A percentile compares a stretch with the other conserved stretches of the same genome.
Conservation (phyloP, 2,329 filamentous ascomycete species). For the Ascochyta fabae region DNA sequence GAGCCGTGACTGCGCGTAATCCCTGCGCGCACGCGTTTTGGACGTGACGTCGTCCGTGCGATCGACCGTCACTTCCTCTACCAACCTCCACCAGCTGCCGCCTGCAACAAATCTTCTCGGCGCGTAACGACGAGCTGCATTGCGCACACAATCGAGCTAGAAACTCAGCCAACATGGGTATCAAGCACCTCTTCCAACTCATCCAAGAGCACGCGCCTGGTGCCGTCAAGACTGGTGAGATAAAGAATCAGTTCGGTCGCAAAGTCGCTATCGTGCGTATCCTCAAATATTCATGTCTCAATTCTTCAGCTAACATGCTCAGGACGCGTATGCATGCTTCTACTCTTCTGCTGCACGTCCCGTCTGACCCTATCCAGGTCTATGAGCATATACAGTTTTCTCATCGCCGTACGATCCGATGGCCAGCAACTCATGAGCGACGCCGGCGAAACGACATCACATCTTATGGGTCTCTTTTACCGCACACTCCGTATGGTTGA, state of each 20-base stretch:
- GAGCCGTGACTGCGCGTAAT: constrained; percentile 41
- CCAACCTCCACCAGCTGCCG: constrained; percentile 17
- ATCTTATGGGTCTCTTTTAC: constrained; percentile 99
- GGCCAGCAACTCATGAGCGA: constrained; percentile 97
- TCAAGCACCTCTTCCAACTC: constrained; percentile 55
- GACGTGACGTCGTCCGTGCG: constrained; percentile 37
- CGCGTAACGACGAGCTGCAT: neutral
- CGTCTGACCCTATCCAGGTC: constrained; percentile 62
- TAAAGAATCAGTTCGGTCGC: constrained; percentile 98
- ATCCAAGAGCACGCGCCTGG: constrained; percentile 85
- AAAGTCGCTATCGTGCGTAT: constrained; percentile 90
- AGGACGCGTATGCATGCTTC: constrained; percentile 55
- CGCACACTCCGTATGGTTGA: constrained; percentile 97
- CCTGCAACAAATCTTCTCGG: neutral
- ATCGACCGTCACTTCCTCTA: constrained; percentile 18
- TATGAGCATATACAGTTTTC: constrained; percentile 99
- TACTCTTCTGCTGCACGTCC: neutral
- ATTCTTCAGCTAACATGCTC: constrained; percentile 28
- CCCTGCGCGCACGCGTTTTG: constrained; percentile 36
- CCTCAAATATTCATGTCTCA: neutral
- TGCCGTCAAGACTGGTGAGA: constrained; percentile 93
- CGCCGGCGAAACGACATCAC: constrained; percentile 93
- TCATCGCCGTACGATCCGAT: constrained; percentile 95
- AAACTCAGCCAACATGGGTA: constrained; percentile 42
- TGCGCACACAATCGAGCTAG: neutral